Base-by-base conservation (phyloP, 768 basidiomycete genomes). In the Inosperma sp. region DNA sequence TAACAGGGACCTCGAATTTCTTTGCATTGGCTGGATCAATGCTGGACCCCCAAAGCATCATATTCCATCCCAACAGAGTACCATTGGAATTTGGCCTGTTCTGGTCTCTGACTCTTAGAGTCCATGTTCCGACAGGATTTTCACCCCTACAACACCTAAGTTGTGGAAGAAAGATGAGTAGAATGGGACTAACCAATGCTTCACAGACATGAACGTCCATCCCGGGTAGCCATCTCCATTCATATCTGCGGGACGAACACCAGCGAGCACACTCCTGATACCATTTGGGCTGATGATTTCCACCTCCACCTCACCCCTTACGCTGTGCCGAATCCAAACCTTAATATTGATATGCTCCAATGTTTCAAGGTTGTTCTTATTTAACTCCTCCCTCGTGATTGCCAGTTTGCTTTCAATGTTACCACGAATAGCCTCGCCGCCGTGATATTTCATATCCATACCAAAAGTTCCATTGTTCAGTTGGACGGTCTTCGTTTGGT, bases 191-290 rank as follows among this genome's bases (percentile, higher is more conserved):
- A 51, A 94, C 95, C 96, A 99, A 62, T 99, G 96, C 68, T 99
- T 99, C 49, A 98, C 80, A 26, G 83, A 82, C 93, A 97, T 98
- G 65, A 99, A 99, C n/a, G 79, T 85, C 96, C 96, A 99, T 1
- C 91, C 94, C n/a, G 81, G 81, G 65, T 78, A 95, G 7, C 96
- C 95, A 7, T 74, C 76, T 4, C 60, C 65, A 14, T 78, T 83
- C 30, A 64, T 65, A 63, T 99, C 96, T 10, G 73, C 73, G 27
- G 72, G 60, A 54, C 96, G 80, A 50, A 74, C 76, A 16, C 82
- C 81, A 17, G 87, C 94, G 33, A 99, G 69, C 12, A 97, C 74
- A 63, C 93, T 96, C 63, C 72, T 84, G 55, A 98, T 75, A 9
- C 92, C 92, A 37, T 80, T 81, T 0, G 96, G 95, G 61, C 93